phyloP scores from a whole-genome alignment of 2,329 filamentous ascomycete genomes.

The Pleurostoma richardsiae region DNA sequence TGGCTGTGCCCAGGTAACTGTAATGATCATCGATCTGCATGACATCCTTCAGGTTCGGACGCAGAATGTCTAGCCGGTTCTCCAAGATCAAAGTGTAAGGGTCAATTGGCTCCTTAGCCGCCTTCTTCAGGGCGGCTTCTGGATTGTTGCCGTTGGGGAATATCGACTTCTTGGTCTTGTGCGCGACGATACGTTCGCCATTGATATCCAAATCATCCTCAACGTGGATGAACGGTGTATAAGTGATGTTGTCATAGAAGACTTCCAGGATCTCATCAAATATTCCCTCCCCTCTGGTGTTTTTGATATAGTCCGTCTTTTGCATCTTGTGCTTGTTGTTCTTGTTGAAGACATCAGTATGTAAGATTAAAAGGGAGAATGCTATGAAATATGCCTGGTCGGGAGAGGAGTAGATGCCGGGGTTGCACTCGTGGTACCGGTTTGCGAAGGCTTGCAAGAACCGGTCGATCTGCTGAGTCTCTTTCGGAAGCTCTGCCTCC shows the following conservation, averaged over 20 bases:
- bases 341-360: constrained; percentile 99
- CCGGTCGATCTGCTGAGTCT: constrained; percentile 96
- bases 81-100: constrained; percentile 94
- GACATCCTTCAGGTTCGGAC: constrained; percentile 85
- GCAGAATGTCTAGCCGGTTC: constrained; percentile 73
- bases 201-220: constrained; percentile 85
- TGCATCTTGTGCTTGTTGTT: constrained; percentile 99
- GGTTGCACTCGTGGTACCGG: constrained; percentile 96
- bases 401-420: constrained; percentile 83
- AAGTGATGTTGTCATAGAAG: constrained; percentile 98
- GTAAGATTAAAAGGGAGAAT: constrained; percentile 91
- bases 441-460: constrained; percentile 93
- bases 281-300: constrained; percentile 87
- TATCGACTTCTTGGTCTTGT: constrained; percentile 68
- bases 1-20: constrained; percentile 73
- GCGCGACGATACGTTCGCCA: constrained; percentile 64
- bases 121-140: constrained; percentile 56
- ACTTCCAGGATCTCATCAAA: constrained; percentile 89
- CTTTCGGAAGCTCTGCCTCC: constrained; percentile 92
- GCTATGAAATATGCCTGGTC: constrained; percentile 98
- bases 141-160: constrained; percentile 56
- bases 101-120: constrained; percentile 80
- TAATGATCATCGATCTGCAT: constrained; percentile 92
- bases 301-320: constrained; percentile 90
- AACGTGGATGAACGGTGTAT: constrained; percentile 96